phyloP scores from a whole-genome alignment of 177 flowering plant species.

The Vitis hybrid region DNA sequence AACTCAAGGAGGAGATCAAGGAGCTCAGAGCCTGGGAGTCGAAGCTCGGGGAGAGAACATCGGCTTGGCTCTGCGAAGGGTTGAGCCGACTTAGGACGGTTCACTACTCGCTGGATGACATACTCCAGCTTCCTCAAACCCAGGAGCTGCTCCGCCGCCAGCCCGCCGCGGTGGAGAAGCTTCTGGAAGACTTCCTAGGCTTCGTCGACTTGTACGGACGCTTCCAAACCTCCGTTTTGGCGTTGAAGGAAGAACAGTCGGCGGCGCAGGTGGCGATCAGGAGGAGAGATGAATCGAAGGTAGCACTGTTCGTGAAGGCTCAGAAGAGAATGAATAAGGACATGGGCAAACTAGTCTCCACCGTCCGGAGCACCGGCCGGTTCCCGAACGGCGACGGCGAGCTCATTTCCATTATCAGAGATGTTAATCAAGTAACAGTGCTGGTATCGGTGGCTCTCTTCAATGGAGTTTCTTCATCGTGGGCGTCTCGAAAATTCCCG shows the following conservation, averaged over 20 bases:
- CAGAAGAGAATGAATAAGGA: conserved; percentile 50
- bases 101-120: conserved; percentile 62
- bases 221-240: conserved; percentile 47
- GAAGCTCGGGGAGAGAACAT: conserved; percentile 20
- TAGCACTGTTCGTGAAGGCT: conserved; percentile 30
- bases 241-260: conserved; percentile 46
- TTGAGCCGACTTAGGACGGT: conserved; percentile 41
- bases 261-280: conserved; percentile 57
- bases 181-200: conserved; percentile 62
- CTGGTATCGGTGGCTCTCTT: conserved; percentile 49
- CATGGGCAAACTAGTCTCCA: conserved; percentile 38
- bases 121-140: conserved; percentile 66
- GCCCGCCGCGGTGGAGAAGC: conserved; percentile 44
- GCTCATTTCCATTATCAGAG: conserved; percentile 32
- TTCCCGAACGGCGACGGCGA: conserved; percentile 33
- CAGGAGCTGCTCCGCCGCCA: conserved; percentile 45
- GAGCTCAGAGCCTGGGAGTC: conserved; percentile 44
- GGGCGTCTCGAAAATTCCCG: conserved; percentile 14
- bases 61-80: conserved; percentile 52
- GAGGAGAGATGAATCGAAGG: conserved; percentile 42
- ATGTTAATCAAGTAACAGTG: conserved; percentile 43
- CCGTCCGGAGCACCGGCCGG: conserved; percentile 25
- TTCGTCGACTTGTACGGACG: conserved; percentile 64
- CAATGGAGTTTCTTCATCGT: conserved; percentile 35
- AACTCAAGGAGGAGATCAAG: conserved; percentile 49